Evolutionary conservation across 1,284 basidiomycete genomes (phyloP), one percentile per base, ranked within the genome.

Genomic region (Ganoderma sinense): DNA sequence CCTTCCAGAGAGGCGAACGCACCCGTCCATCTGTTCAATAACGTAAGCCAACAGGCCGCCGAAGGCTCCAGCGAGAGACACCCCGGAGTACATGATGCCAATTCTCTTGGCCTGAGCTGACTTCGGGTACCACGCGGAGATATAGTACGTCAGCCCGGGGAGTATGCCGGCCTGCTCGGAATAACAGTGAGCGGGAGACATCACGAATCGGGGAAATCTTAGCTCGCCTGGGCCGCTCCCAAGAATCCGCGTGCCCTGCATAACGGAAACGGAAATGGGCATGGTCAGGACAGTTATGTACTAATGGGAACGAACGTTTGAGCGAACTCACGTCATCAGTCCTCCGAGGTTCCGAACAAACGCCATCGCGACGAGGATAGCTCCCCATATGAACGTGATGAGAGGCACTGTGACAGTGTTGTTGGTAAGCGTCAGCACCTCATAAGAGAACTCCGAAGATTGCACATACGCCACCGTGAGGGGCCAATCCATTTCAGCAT

Each of bases 91-190:
- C 81, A 89, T 89, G 23, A 84, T 79, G 8, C 87, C 61, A 18
- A 73, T 63, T 7, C 74, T 68, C 59, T 65, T 67, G 7, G 69
- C 70, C 18, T 70, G 68, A 33, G 70, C 69, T 3, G 64, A 48
- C 20, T 72, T 61, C 20, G 68, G 68, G 39, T 73, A 73, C 71
- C 71, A 73, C 11, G 65, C 69, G 83, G 84, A 89, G 82, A 70
- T 85, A 77, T 68, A 90, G 86, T 65, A 91, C 79, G 73, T 82
- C 82, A 69, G 84, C 77, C 41, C 90, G 84, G 41, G 88, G 87
- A 74, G 90, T 88, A 78, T 89, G 88, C 72, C 77, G 8, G 48
- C 23, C 48, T 51, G n/a, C 16, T 68, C 81, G 84, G 0, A 86
- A 86, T 10, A 88, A 8, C 8, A n/a, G n/a, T 81, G 73, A 51